Evolutionary conservation across 257 asterid genomes (phyloP).

Genomic region (Plantago major): DNA sequence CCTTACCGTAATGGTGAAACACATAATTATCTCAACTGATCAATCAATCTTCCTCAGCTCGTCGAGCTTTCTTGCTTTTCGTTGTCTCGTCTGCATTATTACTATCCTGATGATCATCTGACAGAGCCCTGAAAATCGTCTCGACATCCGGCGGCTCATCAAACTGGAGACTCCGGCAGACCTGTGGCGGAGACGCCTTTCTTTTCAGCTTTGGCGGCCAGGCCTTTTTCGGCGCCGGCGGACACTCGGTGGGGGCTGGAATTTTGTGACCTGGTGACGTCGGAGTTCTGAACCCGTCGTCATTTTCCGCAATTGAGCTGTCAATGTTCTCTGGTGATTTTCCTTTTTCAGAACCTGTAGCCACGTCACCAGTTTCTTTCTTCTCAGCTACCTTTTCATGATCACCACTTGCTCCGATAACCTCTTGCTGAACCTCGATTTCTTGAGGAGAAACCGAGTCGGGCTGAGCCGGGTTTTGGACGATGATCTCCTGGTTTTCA

Average conservation of each 20-base stretch:
- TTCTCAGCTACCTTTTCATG: neutral
- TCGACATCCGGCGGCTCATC: conserved; percentile 35
- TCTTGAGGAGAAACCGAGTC: conserved; percentile 1
- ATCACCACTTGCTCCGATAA: neutral
- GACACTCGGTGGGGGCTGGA: conserved; percentile 47
- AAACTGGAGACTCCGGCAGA: conserved; percentile 22
- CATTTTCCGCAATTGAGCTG: conserved; percentile 22
- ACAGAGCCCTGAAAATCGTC: conserved; percentile 25
- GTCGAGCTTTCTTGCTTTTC: conserved; percentile 38
- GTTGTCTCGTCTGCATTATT: conserved; percentile 11
- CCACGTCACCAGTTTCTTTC: neutral
- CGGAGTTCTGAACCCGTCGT: conserved; percentile 65
- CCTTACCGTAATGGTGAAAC: conserved; percentile 13
- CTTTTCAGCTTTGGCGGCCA: conserved; percentile 32
- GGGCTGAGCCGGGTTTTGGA: conserved; percentile 3
- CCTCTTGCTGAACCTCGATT: conserved; percentile 7
- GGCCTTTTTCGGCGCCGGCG: conserved; percentile 59
- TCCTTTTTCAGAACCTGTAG: conserved; percentile 7
- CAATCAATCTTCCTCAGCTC: conserved; percentile 25
- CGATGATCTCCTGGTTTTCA: conserved; percentile 2
- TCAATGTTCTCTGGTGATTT: neutral
- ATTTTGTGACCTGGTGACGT: conserved; percentile 51
- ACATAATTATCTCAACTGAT: neutral
- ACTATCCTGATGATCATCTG: conserved; percentile 10
- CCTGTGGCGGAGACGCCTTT: conserved; percentile 24